Conservation (phyloP, 2,329 filamentous ascomycete genomes). For the Trichoderma sp. region DNA sequence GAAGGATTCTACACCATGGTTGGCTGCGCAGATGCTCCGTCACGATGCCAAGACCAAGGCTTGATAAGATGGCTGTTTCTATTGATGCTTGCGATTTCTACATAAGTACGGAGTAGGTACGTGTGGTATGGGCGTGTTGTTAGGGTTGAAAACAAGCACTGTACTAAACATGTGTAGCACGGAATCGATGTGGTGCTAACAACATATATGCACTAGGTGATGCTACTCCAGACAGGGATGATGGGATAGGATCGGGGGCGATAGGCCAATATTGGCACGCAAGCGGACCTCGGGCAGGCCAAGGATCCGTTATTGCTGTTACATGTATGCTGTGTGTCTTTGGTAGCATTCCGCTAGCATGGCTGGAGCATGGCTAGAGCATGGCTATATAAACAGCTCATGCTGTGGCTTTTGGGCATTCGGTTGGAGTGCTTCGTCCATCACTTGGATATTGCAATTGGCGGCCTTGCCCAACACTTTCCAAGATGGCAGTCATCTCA, state of each 20-base stretch:
- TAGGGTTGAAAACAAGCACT: not conserved
- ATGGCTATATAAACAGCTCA: not conserved
- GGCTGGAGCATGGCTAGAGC: not conserved
- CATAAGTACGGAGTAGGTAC: too few relatives aligned
- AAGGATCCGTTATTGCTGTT: not conserved
- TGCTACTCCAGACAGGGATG: not conserved
- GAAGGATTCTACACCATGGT: not conserved
- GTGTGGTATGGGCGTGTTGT: too few relatives aligned
- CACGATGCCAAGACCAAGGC: not conserved
- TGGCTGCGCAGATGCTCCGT: not conserved
- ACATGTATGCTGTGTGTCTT: not conserved
- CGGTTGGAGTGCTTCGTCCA: too few relatives aligned
- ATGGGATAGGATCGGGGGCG: not conserved
- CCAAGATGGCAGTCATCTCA: not conserved
- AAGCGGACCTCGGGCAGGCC: not conserved
- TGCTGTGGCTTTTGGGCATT: not conserved
- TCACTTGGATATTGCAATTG: not conserved
- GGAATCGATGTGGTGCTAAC: not conserved
- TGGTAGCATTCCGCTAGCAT: not conserved
- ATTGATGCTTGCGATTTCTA: not conserved
- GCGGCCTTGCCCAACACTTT: not conserved
- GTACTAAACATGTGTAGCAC: not conserved
- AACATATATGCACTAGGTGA: not conserved
- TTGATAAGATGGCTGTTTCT: not conserved
- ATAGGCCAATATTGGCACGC: not conserved